Base-by-base conservation (phyloP, 2,329 filamentous ascomycete genomes). In the Hansfordia pulvinata region DNA sequence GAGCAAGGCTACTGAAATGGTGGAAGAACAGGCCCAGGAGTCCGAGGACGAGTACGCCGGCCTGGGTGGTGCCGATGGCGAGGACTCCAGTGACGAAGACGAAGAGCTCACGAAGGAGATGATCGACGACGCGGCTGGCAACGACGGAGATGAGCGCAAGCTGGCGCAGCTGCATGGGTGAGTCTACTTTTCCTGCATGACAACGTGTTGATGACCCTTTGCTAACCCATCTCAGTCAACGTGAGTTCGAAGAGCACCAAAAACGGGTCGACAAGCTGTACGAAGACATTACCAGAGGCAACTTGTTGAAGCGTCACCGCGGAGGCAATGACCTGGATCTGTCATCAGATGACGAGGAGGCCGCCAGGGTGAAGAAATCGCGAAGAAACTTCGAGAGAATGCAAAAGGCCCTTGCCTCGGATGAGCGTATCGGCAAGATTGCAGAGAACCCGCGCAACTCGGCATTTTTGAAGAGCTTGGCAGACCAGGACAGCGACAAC, bases 11-110 rank as follows among this genome's bases (percentile, higher is more conserved):
- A 85, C 76, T 43, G 76, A 78, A 14, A 81, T 93, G 67, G 65
- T 98, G 19, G 72, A 96, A 37, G 90, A 94, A 38, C 85, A 93
- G 47, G 88, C 90, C 33, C 83, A 93, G 42, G 90, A 98, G 54
- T 98, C 90, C 0, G 92, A 98, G 47, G 90, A 98, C 47, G 90
- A 98, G 51, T 98, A 96, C 49, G 88, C 86, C 20, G 90, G 90
- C 4, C 63, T 98, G 8, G 90, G 90, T 38, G 90, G 90, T 35
- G 78, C 63, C 8, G 88, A 86, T 50, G 86, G 88, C 33, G 88
- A 96, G 38, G 83, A 88, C 36, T 76, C 74, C 23, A 77, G 69
- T 31, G 70, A 82, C 32, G 79, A 77, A 19, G 73, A 81, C 30
- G 75, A 75, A 17, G 69, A 53, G 9, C 65, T 80, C 6, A 70